Evolutionary conservation across 1,139 yeast genomes (phyloP).

Genomic region (Zygosaccharomyces sapae): DNA sequence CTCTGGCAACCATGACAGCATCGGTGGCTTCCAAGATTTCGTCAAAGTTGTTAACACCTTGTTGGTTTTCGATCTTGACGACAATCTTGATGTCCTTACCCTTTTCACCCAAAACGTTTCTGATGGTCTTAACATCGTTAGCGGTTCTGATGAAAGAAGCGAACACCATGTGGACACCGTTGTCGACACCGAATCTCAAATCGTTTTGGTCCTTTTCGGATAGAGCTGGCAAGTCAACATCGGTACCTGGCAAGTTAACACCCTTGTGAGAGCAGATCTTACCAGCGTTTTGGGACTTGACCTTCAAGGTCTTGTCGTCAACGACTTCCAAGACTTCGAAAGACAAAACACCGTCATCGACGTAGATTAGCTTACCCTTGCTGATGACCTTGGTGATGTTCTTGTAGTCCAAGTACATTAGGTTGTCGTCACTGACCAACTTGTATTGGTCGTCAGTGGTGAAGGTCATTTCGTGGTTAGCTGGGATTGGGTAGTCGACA

Average conservation of each 20-base stretch:
- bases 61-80: constrained; percentile 97
- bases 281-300: constrained; percentile 88
- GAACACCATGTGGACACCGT: constrained; percentile 95
- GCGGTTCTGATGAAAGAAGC: constrained; percentile 98
- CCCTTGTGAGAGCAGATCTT: constrained; percentile 97
- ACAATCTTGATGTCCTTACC: constrained; percentile 95
- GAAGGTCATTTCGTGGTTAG: constrained; percentile 88
- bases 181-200: constrained; percentile 90
- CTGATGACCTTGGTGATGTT: constrained; percentile 92
- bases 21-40: constrained; percentile 91
- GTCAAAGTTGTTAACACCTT: constrained; percentile 99
- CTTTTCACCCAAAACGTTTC: constrained; percentile 92
- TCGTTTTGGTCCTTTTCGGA: constrained; percentile 94
- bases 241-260: constrained; percentile 98
- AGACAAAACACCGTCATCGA: constrained; percentile 97
- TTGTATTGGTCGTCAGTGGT: constrained; percentile 83
- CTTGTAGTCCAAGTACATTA: constrained; percentile 90
- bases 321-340: constrained; percentile 83
- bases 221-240: constrained; percentile 96
- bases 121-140: constrained; percentile 80
- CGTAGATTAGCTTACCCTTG: constrained; percentile 81
- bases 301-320: constrained; percentile 78
- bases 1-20: constrained; percentile 99
- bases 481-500: constrained; percentile 73
- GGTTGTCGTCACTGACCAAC: constrained; percentile 64